Evolutionary conservation across 495 filamentous ascomycete species (phyloP).

Genomic region (Pseudevernia furfuracea): DNA sequence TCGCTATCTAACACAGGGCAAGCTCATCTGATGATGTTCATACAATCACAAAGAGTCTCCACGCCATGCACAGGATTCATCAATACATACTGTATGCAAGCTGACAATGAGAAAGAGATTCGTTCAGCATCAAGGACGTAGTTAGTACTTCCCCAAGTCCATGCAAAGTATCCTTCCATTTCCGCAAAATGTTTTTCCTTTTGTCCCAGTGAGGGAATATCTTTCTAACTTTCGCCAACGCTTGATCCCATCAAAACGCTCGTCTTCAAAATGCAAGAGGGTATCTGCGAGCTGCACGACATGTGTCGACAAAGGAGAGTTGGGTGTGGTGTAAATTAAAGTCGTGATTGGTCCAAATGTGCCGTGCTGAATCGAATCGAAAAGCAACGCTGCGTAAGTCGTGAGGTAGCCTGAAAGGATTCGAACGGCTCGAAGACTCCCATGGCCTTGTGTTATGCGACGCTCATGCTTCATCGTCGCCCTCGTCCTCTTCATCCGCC

Average conservation of each 20-base stretch:
- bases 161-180: neutral
- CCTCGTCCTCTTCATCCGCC: conserved; percentile 46
- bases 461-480: conserved; percentile 28
- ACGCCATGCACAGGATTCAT: conserved; percentile 18
- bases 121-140: conserved; percentile 15
- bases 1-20: conserved; percentile 4
- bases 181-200: conserved; percentile 3
- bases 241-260: conserved; percentile 15
- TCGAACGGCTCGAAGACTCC: neutral
- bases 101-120: conserved; percentile 14
- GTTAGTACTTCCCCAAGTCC: neutral
- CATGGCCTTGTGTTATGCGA: neutral
- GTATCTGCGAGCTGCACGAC: conserved; percentile 22
- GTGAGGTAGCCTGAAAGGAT: conserved; percentile 8
- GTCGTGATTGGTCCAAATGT: neutral
- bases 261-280: conserved; percentile 17
- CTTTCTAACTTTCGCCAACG: conserved; percentile 20
- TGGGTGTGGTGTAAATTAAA: conserved; percentile 6
- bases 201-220: conserved; percentile 23
- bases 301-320: conserved; percentile 12
- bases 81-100: conserved; percentile 6
- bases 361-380: conserved; percentile 4
- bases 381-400: conserved; percentile 22
- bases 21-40: conserved; percentile 6
- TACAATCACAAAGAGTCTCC: conserved; percentile 12